These are phyloP conservation scores for Alternaria incomplexa DNA, from an alignment of 2,329 filamentous ascomycete genomes.

Conservation along the genomic window DNA sequence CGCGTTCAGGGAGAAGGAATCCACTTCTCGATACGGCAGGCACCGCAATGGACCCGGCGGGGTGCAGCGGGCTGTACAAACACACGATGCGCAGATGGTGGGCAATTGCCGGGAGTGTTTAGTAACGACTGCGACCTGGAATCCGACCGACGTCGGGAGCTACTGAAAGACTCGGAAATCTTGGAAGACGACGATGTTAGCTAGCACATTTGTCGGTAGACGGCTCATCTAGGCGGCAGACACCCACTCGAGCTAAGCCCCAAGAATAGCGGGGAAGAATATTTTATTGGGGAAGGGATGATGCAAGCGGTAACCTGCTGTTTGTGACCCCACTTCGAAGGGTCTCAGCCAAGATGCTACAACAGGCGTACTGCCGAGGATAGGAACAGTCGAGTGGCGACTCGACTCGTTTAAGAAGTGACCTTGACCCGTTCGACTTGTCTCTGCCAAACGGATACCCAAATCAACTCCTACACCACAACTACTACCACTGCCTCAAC, in stretches of 20 bases:
- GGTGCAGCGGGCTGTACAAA: not conserved
- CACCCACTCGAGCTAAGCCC: not conserved
- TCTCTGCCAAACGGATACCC: not conserved
- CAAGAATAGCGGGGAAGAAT: not conserved
- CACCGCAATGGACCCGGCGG: not conserved
- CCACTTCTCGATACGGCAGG: not conserved
- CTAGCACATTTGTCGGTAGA: not conserved
- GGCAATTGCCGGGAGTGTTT: not conserved
- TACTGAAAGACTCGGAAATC: not conserved
- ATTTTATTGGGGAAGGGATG: not conserved
- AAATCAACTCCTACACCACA: not conserved
- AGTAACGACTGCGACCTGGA: not conserved
- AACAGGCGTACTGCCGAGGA: not conserved
- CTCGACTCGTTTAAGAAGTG: constrained; percentile 5
- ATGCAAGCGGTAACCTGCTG: not conserved
- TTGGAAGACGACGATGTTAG: not conserved
- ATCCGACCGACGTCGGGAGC: not conserved
- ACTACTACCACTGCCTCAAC: constrained; percentile 15
- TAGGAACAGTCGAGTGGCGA: not conserved
- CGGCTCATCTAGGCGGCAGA: not conserved
- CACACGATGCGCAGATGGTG: not conserved
- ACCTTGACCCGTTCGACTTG: not conserved
- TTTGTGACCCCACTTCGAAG: not conserved
- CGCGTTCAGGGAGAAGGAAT: not conserved
- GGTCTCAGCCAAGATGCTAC: constrained; percentile 9